These are phyloP conservation scores for Fomitopsis pinicola DNA, from an alignment of 1,284 basidiomycete species.

Conservation along the genomic window DNA sequence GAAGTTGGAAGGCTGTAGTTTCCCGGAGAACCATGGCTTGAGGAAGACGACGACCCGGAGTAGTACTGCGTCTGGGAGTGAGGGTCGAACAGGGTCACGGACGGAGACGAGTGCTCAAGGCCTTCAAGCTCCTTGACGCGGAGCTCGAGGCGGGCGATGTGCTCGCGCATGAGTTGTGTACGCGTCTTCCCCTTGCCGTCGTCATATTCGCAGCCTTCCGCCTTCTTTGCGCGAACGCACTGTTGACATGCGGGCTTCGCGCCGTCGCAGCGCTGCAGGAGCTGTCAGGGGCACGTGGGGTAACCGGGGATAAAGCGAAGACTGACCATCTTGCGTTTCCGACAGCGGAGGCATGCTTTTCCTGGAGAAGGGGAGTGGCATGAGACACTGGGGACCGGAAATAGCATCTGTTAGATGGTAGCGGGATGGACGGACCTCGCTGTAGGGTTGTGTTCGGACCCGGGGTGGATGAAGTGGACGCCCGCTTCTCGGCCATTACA, in stretches of 20 bases:
- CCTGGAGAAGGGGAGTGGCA: constrained; percentile 27
- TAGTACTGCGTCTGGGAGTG: constrained; percentile 29
- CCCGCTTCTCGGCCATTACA: constrained; percentile 35
- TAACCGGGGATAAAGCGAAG: constrained; percentile 1
- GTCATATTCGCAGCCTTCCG: constrained; percentile 40
- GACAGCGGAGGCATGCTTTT: constrained; percentile 67
- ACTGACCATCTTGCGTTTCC: constrained; percentile 75
- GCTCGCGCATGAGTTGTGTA: constrained; percentile 42
- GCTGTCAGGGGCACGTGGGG: constrained; percentile 1
- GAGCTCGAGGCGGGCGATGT: constrained; percentile 35
- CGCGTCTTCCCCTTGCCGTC: constrained; percentile 44
- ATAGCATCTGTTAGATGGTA: background rate
- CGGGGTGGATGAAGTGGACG: constrained; percentile 19
- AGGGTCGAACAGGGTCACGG: constrained; percentile 35
- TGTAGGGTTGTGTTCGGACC: constrained; percentile 27
- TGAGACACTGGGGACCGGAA: background rate
- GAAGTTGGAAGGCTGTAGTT: constrained; percentile 53
- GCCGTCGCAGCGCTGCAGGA: constrained; percentile 37
- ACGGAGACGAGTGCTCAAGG: constrained; percentile 30
- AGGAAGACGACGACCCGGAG: constrained; percentile 61
- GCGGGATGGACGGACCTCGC: constrained; percentile 21
- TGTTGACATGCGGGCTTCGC: constrained; percentile 39
- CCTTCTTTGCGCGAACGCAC: constrained; percentile 37
- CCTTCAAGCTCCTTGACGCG: constrained; percentile 40
- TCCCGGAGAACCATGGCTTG: constrained; percentile 53